phyloP scores from a whole-genome alignment of 2,329 filamentous ascomycete species.

The Daldinia sp. region DNA sequence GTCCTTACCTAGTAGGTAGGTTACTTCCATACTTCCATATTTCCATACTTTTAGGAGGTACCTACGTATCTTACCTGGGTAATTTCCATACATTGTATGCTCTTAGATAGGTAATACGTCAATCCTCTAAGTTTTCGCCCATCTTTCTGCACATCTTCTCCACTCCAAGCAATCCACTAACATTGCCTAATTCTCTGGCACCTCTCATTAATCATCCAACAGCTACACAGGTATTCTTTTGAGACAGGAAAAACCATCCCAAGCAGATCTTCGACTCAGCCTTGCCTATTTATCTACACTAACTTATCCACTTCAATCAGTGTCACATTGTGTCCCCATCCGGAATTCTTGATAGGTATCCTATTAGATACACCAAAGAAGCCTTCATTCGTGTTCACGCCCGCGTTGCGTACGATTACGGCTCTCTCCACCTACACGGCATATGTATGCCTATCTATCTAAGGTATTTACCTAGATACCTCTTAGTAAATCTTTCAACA shows the following conservation, averaged over 20 bases:
- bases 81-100: too few species aligned
- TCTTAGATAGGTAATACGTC: not conserved
- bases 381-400: not conserved
- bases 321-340: slow-evolving; percentile 20
- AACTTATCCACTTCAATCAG: slow-evolving; percentile 11
- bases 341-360: slow-evolving; percentile 11
- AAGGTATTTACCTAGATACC: too few species aligned
- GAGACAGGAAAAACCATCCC: slow-evolving; percentile 21
- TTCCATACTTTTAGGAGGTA: not conserved
- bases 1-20: not conserved
- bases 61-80: not conserved
- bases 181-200: slow-evolving; percentile 14
- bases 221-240: slow-evolving; percentile 12
- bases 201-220: slow-evolving; percentile 13
- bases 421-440: not conserved
- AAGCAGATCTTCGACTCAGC: slow-evolving; percentile 30
- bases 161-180: slow-evolving; percentile 17
- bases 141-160: slow-evolving; percentile 4
- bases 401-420: not conserved
- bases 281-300: slow-evolving; percentile 12
- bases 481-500: not conserved
- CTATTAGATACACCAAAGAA: slow-evolving; percentile 5
- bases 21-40: too few species aligned
- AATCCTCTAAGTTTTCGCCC: not conserved
- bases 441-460: not conserved